phyloP scores from a whole-genome alignment of 2,329 filamentous ascomycete species.

The Colletotrichum musae region DNA sequence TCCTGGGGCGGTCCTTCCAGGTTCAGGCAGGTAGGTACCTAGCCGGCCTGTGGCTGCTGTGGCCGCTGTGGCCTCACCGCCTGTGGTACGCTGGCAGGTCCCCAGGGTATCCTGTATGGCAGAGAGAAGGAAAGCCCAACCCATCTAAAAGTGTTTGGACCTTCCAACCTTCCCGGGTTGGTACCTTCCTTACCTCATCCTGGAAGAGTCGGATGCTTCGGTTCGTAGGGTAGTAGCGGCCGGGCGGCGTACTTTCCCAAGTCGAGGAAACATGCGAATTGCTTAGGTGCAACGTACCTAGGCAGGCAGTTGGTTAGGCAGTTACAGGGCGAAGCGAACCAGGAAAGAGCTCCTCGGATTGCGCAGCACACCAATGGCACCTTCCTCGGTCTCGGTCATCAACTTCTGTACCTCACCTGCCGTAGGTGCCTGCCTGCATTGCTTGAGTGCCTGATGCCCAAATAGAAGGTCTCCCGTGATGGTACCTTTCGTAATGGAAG shows the following conservation, averaged over 20 bases:
- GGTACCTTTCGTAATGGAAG: no score
- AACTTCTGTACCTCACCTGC: no score
- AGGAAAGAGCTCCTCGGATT: background rate
- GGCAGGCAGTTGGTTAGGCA: background rate
- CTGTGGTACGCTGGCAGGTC: background rate
- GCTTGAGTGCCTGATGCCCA: background rate
- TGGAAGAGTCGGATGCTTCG: background rate
- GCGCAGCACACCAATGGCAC: no score
- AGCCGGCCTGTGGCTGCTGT: background rate
- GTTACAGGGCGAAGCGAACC: background rate
- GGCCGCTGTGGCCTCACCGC: background rate
- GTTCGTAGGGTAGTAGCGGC: constrained; percentile 5
- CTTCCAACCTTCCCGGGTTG: no score
- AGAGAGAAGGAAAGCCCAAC: background rate
- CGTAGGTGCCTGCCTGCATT: no score
- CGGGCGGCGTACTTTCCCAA: constrained; percentile 3
- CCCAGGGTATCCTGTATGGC: background rate
- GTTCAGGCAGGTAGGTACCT: constrained; percentile 1
- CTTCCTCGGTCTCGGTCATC: no score
- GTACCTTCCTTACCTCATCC: no score
- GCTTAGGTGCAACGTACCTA: background rate
- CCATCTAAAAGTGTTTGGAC: no score
- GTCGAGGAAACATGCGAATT: constrained; percentile 7
- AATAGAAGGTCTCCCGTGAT: background rate
- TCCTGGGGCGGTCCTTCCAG: no score